Evolutionary conservation across 2,329 filamentous ascomycete species (phyloP).

Genomic region (Tolypocladium endophyticum): DNA sequence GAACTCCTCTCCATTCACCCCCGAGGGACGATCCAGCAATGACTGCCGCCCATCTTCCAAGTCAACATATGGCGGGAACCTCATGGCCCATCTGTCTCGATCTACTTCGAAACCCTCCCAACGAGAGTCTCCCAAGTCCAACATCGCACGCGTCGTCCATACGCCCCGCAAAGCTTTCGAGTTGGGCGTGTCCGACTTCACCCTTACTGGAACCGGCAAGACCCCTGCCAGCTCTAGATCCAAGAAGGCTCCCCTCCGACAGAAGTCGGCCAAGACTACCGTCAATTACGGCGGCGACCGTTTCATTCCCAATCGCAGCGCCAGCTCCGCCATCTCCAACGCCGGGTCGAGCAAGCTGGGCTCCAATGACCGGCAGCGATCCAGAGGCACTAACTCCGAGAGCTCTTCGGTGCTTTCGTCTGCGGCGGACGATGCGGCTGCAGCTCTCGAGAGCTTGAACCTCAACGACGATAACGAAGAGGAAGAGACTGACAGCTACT

Average conservation of each 20-base stretch:
- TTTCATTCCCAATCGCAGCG: constrained; percentile 89
- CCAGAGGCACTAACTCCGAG: constrained; percentile 61
- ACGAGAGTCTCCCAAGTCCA: constrained; percentile 90
- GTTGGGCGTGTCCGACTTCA: constrained; percentile 86
- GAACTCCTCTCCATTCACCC: constrained; percentile 68
- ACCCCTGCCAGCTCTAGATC: constrained; percentile 48
- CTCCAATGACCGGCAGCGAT: constrained; percentile 54
- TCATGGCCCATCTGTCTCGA: constrained; percentile 69
- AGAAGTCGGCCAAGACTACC: constrained; percentile 65
- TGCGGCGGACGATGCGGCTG: constrained; percentile 68
- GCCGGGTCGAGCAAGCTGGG: constrained; percentile 77
- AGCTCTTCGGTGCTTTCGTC: constrained; percentile 67
- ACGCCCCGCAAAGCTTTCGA: constrained; percentile 78
- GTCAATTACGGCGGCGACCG: constrained; percentile 75
- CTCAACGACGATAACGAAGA: constrained; percentile 67
- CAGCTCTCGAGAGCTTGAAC: constrained; percentile 69
- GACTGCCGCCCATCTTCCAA: constrained; percentile 47
- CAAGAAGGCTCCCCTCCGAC: constrained; percentile 41
- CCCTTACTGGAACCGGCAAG: constrained; percentile 75
- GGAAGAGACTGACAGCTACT: constrained; percentile 56
- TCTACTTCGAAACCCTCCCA: constrained; percentile 54
- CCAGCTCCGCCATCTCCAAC: constrained; percentile 80
- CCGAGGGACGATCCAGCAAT: constrained; percentile 45
- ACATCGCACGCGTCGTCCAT: constrained; percentile 66
- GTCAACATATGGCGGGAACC: constrained; percentile 71